Evolutionary conservation across 2,329 filamentous ascomycete species (phyloP).

Genomic region (Sporothrix curviconia): DNA sequence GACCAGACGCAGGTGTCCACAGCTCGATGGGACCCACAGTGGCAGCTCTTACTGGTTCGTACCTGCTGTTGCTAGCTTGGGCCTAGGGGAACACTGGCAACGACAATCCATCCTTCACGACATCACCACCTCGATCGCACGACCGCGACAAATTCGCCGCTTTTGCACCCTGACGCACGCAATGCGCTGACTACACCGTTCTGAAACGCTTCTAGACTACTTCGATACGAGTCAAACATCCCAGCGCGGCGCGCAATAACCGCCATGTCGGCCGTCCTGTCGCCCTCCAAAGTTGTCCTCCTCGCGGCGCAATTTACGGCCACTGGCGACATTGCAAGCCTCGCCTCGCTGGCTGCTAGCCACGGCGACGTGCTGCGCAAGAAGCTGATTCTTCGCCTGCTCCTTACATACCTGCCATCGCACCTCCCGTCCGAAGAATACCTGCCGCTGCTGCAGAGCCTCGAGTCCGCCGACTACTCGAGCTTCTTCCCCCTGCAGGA

Average conservation of each 20-base stretch:
- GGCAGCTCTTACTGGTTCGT: too few species aligned
- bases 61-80: constrained; percentile 2
- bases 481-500: constrained; percentile 28
- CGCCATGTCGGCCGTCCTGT: constrained; percentile 36
- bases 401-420: constrained; percentile 74
- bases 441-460: constrained; percentile 51
- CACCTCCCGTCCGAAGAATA: constrained; percentile 58
- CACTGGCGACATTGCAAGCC: constrained; percentile 55
- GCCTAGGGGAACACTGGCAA: background rate
- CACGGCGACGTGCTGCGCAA: constrained; percentile 53
- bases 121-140: too few species aligned
- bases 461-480: constrained; percentile 39
- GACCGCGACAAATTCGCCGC: too few species aligned
- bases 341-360: constrained; percentile 53
- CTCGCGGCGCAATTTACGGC: constrained; percentile 65
- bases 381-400: constrained; percentile 62
- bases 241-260: background rate
- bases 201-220: too few species aligned
- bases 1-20: background rate
- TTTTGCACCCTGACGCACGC: too few species aligned
- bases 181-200: background rate
- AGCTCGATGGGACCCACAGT: constrained; percentile 4
- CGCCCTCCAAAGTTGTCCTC: constrained; percentile 62
- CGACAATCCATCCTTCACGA: background rate
- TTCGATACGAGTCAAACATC: too few species aligned